Base-by-base conservation (phyloP, 768 basidiomycete genomes). In the Tricholoma bakamatsutake region DNA sequence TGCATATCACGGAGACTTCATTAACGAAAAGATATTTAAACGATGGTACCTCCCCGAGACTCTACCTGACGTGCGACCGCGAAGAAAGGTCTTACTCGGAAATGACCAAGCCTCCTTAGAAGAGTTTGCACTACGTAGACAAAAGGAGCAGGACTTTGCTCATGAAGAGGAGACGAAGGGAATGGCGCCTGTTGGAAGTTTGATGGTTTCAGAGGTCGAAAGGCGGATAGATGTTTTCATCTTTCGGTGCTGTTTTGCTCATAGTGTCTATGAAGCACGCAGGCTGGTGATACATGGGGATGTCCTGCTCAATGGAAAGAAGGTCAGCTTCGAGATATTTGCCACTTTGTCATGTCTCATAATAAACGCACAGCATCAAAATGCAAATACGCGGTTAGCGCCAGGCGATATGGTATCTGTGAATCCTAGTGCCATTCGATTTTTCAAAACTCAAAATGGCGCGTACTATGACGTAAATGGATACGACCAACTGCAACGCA, bases 171-270 rank as follows among this genome's bases (percentile, higher is more conserved):
- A 77, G 58, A 66, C 67, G 59, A 81, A 84, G 61, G 86, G 83
- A 1, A 79, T 90, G 62, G 87, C 93, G 15, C 97, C 97, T 5
- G 88, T 98, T 13, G 93, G 91, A 50, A 93, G 90, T 68, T 81
- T 99, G 80, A 95, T 98, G 90, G 90, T 95, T 69, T 70, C 83
- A 0, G 93, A 98, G 70, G 80, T 98, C n/a, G 97, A 99, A 77
- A 80, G 94, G 66, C 70, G 97, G 69, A 80, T 99, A 68, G 97
- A 99, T 65, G 87, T 93, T 45, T 83, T 98, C 67, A 72, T 98
- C 50, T 98, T 98, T 72, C 77, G 95, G 48, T 82, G 83, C 54
- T 96, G 95, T 67, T 86, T 98, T 61, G 88, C 87, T 28, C 81
- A 84, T 58, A 93, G 90, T 65, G 88, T 95, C 47, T 97, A 94